Conservation (phyloP, 129 eudicot genomes). For the Erigeron canadensis region DNA sequence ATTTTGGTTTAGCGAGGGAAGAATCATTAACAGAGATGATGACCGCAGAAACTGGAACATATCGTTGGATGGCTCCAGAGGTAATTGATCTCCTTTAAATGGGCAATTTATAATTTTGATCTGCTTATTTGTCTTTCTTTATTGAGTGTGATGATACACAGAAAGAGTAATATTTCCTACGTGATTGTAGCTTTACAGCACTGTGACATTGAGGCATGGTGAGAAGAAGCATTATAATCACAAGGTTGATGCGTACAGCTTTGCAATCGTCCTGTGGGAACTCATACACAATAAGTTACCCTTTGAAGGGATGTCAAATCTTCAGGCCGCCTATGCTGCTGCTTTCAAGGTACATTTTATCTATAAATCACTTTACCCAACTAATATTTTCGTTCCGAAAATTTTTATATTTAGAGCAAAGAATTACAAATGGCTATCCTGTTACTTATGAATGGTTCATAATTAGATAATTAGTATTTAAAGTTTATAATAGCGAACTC, state of each 20-base stretch:
- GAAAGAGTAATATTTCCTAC: constrained; percentile 1
- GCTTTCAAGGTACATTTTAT: constrained; percentile 66
- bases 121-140: neutral
- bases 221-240: constrained; percentile 86
- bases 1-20: constrained; percentile 88
- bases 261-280: constrained; percentile 91
- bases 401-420: neutral
- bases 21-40: constrained; percentile 88
- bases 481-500: neutral
- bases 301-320: constrained; percentile 69
- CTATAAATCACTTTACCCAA: neutral
- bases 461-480: no score
- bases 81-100: constrained; percentile 38
- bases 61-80: constrained; percentile 97
- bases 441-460: no score
- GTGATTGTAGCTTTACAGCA: constrained; percentile 78
- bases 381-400: neutral
- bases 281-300: constrained; percentile 87
- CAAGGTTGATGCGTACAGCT: constrained; percentile 89
- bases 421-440: neutral
- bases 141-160: neutral
- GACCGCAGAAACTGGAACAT: constrained; percentile 92
- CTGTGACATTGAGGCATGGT: constrained; percentile 79
- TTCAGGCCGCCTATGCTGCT: constrained; percentile 86
- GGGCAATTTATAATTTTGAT: neutral